Base-by-base conservation (phyloP, 2,329 filamentous ascomycete genomes). In the Ophiostoma fasciatum region DNA sequence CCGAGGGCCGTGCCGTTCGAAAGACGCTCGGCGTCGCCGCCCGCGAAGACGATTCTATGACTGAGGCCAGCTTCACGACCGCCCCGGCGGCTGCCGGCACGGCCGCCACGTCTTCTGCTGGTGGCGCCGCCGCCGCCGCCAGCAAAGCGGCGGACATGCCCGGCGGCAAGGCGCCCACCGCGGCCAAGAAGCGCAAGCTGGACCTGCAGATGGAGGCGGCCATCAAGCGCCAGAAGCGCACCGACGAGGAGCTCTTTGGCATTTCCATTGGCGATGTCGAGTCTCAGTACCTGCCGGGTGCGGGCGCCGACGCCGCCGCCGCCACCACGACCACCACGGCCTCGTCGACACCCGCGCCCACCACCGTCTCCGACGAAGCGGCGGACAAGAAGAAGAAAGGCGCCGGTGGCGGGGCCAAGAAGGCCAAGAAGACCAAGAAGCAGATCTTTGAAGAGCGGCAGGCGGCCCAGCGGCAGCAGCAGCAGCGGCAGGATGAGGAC, bases 221-320 rank as follows among this genome's bases (percentile, higher is more conserved):
- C 31, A 72, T 81, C 34, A 90, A 93, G 55, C 74, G 82, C 33
- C 80, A 72, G 48, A 88, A 85, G 60, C 84, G 83, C 52, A 66
- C 66, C 0, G 82, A 87, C 39, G 82, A 88, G 47, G 81, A 84
- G 47, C 63, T 88, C 5, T 85, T 85, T 50, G 75, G 72, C 12
- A 63, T 80, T 30, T 70, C 67, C 23, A 63, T 72, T 17, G 62
- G 65, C 34, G 63, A 61, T 38, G 61, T 72, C 17, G 66, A 68
- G 36, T 56, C 60, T 21, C 64, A 67, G 22, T 59, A 11, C 12
- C 28, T 29, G 27, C 25, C n/a, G 18, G 17, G 22, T 13, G 11
- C 32, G 12, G 27, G 15, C 12, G 14, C 28, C 18, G 13, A 31
- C 18, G 64, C 33, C 58, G 63, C 13, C 56, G 61, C 19, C 53